These are phyloP conservation scores for Malania oleifera DNA, from an alignment of 164 flowering plant species.

Conservation along the genomic window DNA sequence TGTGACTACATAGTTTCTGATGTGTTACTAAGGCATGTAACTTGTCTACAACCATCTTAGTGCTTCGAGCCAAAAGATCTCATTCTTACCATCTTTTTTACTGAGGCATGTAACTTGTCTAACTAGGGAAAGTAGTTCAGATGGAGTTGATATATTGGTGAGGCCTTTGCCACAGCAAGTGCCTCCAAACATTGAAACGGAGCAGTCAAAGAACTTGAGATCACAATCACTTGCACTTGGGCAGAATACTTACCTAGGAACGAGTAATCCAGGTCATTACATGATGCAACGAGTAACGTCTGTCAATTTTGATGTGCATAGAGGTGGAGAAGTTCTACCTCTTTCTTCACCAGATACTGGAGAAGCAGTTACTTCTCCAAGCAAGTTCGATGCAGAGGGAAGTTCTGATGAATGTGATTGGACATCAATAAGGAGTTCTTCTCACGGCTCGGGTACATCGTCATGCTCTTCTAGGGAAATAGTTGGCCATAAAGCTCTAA, in stretches of 20 bases:
- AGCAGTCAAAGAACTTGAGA: conserved; percentile 14
- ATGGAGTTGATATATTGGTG: conserved; percentile 16
- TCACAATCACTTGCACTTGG: conserved; percentile 17
- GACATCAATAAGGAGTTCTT: conserved; percentile 17
- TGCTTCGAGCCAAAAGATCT: too few relatives aligned
- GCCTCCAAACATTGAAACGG: conserved; percentile 21
- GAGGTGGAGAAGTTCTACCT: too few relatives aligned
- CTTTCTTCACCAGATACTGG: conserved; percentile 19
- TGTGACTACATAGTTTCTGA: too few relatives aligned
- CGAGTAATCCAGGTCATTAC: conserved; percentile 21
- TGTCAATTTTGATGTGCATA: conserved; percentile 1
- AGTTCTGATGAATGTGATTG: conserved; percentile 21
- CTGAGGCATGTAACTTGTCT: conserved; percentile 1
- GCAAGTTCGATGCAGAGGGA: conserved; percentile 15
- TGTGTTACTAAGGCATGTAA: too few relatives aligned
- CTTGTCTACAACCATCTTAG: too few relatives aligned
- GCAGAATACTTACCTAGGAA: conserved; percentile 7
- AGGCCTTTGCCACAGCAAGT: conserved; percentile 18
- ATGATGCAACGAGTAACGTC: conserved; percentile 25
- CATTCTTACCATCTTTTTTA: neutral
- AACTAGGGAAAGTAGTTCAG: conserved; percentile 36
- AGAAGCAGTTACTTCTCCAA: conserved; percentile 18
- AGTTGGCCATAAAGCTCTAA: conserved; percentile 8
- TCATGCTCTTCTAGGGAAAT: conserved; percentile 25
- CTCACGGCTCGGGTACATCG: conserved; percentile 20